Base-by-base conservation (phyloP, 2,329 filamentous ascomycete genomes). In the Lachnellula occidentalis region DNA sequence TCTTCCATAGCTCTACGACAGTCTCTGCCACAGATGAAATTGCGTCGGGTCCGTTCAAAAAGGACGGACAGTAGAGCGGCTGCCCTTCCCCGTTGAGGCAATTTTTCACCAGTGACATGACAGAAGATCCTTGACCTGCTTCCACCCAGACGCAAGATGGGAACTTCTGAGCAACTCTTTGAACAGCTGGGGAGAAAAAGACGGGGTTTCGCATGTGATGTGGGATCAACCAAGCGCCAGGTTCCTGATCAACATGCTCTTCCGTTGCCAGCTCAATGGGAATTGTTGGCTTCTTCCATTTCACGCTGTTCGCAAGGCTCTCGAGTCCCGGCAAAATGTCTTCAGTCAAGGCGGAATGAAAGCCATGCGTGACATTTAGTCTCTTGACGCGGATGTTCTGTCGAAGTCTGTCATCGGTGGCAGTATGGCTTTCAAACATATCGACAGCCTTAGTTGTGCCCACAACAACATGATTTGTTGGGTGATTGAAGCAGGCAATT, bases 401-500 rank as follows among this genome's bases (percentile, higher is more conserved):
- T 15, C 22, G 21, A 31, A 24, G 8, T 11, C 11, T 37, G 6
- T 9, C 8, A 14, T 47, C 24, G 14, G 4, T 31, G 2, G 36
- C 11, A 12, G 19, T 24, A 11, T 54, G 21, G 22, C 54, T 48
- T 19, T 50, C 55, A 5, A 67, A 53, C 2, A 51, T 51, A 11
- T 66, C 62, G 24, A 72, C 65, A 2, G 64, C 57, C 0, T 50
- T 43, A 4, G 27, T 48, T 8, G 64, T 59, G 2, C 71, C 71
- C 4, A 64, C 69, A 1, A 71, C 47, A 1, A 69, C 68, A 24
- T 66, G 65, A 34, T 60, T 67, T 3, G 49, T 48, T 1, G 65
- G 58, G 2, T 64, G 64, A 47, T 72, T 71, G 42, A 64, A 67
- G 50, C 69, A 72, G 0, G 69, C 70, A 31, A 74, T 65, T 2